These are phyloP conservation scores for Candida nanaspora DNA, from an alignment of 805 yeast species.

Conservation along the genomic window DNA sequence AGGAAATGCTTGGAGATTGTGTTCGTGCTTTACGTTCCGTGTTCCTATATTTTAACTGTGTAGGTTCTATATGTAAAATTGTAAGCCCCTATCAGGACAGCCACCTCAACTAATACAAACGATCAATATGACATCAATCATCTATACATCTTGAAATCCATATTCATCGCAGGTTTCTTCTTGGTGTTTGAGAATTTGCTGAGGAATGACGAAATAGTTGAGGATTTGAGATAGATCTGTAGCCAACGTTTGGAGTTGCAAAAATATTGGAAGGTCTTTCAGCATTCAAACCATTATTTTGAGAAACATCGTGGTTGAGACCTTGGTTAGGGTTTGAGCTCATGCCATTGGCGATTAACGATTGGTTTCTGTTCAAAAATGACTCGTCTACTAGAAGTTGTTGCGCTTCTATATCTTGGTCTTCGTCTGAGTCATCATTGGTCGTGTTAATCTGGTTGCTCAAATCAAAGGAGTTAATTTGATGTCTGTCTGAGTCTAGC, in stretches of 20 bases:
- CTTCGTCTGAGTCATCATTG: slow-evolving; percentile 1
- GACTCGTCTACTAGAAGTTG: background rate
- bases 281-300: no score
- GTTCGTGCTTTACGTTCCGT: no score
- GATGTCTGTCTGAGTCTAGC: background rate
- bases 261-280: background rate
- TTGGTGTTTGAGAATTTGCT: background rate
- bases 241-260: background rate
- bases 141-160: no score
- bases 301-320: no score
- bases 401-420: slow-evolving; percentile 1
- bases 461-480: slow-evolving; percentile 3
- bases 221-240: background rate
- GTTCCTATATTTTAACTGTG: no score
- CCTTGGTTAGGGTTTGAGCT: no score
- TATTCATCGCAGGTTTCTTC: background rate
- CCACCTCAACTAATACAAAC: no score
- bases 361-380: background rate
- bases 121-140: no score
- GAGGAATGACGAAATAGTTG: slow-evolving; percentile 1
- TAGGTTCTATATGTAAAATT: no score
- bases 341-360: no score
- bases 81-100: no score
- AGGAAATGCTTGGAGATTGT: no score
- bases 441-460: slow-evolving; percentile 6